Base-by-base conservation (phyloP, 2,329 filamentous ascomycete genomes). In the Colletotrichum tamarilloi region DNA sequence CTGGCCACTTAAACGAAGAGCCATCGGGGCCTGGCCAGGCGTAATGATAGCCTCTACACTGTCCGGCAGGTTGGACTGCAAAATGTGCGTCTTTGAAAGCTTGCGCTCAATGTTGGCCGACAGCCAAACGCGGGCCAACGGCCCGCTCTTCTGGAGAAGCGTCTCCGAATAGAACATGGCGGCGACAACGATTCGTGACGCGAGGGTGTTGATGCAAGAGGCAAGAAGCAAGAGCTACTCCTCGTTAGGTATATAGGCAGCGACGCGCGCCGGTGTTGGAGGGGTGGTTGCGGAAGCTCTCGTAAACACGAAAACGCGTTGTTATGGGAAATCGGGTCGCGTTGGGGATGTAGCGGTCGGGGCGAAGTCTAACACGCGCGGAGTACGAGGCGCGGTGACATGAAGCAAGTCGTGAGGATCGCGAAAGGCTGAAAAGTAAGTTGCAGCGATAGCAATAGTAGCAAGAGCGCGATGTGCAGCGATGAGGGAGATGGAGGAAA, bases 41-140 rank as follows among this genome's bases (percentile, higher is more conserved):
- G 94, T 94, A 77, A 98, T 97, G 82, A 99, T 99, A 77, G 95
- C 95, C 82, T 95, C 93, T 76, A 99, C 95, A 83, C 95, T 98
- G 85, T 95, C 94, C 79, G 96, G 93, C 78, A 99, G 93, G 85
- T 98, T 97, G 73, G 95, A 96, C 81, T 98, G 95, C 76, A 99
- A 84, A 77, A 98, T 97, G 80, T 98, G 95, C 76, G 95, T 95
- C 86, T 99, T 99, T 78, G 95, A 97, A 74, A 99, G 92, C 87
- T 98, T 99, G 88, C 96, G 95, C 90, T 98, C 97, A 76, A 98
- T 89, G 84, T 98, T 99, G 86, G 97, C 95, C 38, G 97, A 98
- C 75, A 98, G 91, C 97, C 97, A 99, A 86, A 98, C 95, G 81
- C 95, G 94, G 85, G 97, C 97, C 88, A 99, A 86, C 80, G 97